Evolutionary conservation across 805 yeast genomes (phyloP), one percentile per base, ranked within the genome.

Genomic region (Spathaspora girioi): DNA sequence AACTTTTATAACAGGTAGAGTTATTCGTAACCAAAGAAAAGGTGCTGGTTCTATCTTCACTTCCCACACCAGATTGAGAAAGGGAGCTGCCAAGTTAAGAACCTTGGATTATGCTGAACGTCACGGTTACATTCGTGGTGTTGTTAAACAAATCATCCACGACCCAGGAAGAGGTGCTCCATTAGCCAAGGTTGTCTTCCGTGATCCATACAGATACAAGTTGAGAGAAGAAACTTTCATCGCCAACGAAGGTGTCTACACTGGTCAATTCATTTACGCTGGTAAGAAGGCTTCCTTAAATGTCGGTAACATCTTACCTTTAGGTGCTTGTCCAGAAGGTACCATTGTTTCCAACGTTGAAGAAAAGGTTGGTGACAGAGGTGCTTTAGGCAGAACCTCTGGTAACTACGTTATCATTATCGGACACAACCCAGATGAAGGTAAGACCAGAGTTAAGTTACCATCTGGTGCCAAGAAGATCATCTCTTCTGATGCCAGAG

Each of bases 101-200:
- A 88, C 97, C 76, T 87, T 93, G 78, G 98, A 94, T 81, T 93
- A 84, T 73, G 96, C 98, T 79, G 99, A 94, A 84, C 93, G 97
- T 78, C 97, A 93, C 79, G 99, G 99, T 76, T 94, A 94, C 92
- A 87, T 93, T 73, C 96, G 98, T 81, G 99, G 99, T 82, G 84
- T 94, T 66, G 99, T 93, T 70, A 93, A 92, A 87, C 93, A 88
- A 79, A 94, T 93, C 80, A 82, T 94, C 80, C 99, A 93, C 83
- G 99, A 93, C 76, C 94, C 99, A 74, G 99, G 99, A 78, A 87
- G 99, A 81, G 99, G 99, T 84, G 99, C 99, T 79, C 99, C 99
- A 76, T 86, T 93, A 76, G 99, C 97, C 70, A 92, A 89, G 83
- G 97, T 93, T 78, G 92, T 81, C 64, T 93, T 93, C 97, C 89